Evolutionary conservation across 257 asterid species (phyloP), one percentile per base, ranked within the genome.

Genomic region (Solanum chaucha): DNA sequence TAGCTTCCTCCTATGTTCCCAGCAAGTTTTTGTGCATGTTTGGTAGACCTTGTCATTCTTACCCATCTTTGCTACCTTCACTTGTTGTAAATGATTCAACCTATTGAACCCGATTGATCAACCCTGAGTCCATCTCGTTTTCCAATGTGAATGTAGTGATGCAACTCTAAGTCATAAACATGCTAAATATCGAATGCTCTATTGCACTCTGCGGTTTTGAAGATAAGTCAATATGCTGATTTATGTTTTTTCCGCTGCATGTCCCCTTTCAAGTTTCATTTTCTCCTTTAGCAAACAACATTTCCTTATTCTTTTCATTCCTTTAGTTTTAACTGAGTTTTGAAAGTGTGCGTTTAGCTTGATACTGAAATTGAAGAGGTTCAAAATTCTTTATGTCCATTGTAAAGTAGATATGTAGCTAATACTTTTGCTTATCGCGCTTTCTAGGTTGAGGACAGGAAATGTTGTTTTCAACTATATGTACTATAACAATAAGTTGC

Each of bases 391-490:
- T 15, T 51, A 19, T 48, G 44, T 81, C 17, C 68, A 9, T 17
- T 80, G 28, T 80, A n/a, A 80, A 19, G 68, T 80, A 28, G 28
- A 15, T 46, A 2, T 80, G 84, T 26, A 80, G 67, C 85, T 81
- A 81, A 81, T 81, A 36, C 41, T 28, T 81, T 48, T 17, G 51
- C 44, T 89, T 89, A 86, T 86, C 90, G 9, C 64, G 67, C 35
- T 83, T 26, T 93, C 81, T 90, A 97, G 99, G 98, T 94, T 97
- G 93, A 95, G 99, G 94, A 89, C 93, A 73, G 99, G 99, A 85
- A 97, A 97, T 92, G 99, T 97, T 80, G 92, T 97, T 88, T 97
- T 96, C 98, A 94, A 96, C 92, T 97, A 96, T 92, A 92, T 90
- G 91, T 97, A 96, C 91, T 95, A 95, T 87, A 91, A 94, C 93